Percentiles rank a stretch among this genome's conserved stretches.
Conservation (phyloP, 2,329 filamentous ascomycete species). For the Sarocladiaceae sp. region DNA sequence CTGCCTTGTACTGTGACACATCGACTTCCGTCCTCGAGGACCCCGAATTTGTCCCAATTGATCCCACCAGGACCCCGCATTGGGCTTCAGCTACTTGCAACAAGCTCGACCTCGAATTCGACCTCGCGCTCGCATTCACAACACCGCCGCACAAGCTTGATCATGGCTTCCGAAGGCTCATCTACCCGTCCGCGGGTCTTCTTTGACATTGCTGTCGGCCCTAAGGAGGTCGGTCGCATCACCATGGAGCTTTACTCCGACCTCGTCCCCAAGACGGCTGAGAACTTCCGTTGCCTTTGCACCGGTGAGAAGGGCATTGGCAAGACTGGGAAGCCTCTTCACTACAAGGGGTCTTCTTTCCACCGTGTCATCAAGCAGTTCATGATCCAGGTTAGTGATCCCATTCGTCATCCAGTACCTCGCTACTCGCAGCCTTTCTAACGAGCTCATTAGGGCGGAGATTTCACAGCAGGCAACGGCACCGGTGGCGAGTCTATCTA, state of each 20-base stretch:
- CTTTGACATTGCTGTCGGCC: slow-evolving; percentile 85
- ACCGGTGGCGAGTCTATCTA: slow-evolving; percentile 97
- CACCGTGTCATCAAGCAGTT: slow-evolving; percentile 98
- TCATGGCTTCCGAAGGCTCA: slow-evolving; percentile 38
- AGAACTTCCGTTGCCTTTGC: slow-evolving; percentile 93
- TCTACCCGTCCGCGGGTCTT: slow-evolving; percentile 71
- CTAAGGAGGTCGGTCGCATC: slow-evolving; percentile 67
- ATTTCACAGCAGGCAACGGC: slow-evolving; percentile 91
- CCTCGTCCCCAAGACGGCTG: slow-evolving; percentile 87
- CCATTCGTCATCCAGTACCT: no score
- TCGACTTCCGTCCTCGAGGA: no score
- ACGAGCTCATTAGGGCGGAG: slow-evolving; percentile 63
- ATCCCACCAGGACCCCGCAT: slow-evolving; percentile 4
- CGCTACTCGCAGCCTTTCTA: neutral
- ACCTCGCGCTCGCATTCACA: neutral
- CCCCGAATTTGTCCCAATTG: no score
- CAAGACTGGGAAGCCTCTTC: slow-evolving; percentile 74
- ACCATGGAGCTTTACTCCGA: slow-evolving; percentile 74
- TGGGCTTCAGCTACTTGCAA: neutral
- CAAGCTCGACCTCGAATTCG: neutral
- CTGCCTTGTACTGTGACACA: neutral
- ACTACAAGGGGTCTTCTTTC: slow-evolving; percentile 90
- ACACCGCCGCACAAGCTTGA: slow-evolving; percentile 9
- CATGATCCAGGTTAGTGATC: slow-evolving; percentile 60
- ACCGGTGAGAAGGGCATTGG: slow-evolving; percentile 89